These are phyloP conservation scores for Vicia villosa DNA, from an alignment of 306 rosid species.

Conservation along the genomic window DNA sequence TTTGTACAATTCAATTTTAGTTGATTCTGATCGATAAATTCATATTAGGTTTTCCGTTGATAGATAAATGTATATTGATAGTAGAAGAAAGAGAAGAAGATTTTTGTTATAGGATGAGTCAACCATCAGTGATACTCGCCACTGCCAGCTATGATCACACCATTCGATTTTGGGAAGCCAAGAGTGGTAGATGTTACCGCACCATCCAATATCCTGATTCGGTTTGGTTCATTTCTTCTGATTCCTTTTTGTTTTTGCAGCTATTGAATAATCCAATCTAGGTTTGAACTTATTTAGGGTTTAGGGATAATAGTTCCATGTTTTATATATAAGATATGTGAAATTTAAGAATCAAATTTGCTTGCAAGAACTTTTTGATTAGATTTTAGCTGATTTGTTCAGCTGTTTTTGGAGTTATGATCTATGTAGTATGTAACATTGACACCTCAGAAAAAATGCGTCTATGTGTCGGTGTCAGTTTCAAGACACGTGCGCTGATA, in stretches of 20 bases:
- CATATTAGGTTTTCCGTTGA: constrained; percentile 1
- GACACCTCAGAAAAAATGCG: no score
- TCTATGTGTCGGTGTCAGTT: no score
- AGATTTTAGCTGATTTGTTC: not conserved
- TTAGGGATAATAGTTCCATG: not conserved
- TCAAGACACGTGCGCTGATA: no score
- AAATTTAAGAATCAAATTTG: constrained; percentile 4
- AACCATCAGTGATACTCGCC: constrained; percentile 90
- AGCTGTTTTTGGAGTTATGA: no score
- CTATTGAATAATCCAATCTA: not conserved
- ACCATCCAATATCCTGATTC: constrained; percentile 96
- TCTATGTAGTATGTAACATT: no score
- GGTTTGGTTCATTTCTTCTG: constrained; percentile 43
- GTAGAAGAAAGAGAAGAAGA: constrained; percentile 1
- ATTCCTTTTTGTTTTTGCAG: not conserved
- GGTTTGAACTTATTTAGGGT: constrained; percentile 5
- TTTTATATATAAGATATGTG: not conserved
- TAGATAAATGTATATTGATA: constrained; percentile 35
- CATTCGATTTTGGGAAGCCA: constrained; percentile 98
- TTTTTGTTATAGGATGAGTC: constrained; percentile 59
- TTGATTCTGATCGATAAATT: not conserved
- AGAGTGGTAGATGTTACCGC: constrained; percentile 94
- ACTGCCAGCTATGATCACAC: constrained; percentile 98
- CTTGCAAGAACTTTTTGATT: not conserved
- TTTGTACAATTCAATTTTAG: not conserved